These are phyloP conservation scores for Mycena pura DNA, from an alignment of 768 basidiomycete genomes.

Conservation along the genomic window DNA sequence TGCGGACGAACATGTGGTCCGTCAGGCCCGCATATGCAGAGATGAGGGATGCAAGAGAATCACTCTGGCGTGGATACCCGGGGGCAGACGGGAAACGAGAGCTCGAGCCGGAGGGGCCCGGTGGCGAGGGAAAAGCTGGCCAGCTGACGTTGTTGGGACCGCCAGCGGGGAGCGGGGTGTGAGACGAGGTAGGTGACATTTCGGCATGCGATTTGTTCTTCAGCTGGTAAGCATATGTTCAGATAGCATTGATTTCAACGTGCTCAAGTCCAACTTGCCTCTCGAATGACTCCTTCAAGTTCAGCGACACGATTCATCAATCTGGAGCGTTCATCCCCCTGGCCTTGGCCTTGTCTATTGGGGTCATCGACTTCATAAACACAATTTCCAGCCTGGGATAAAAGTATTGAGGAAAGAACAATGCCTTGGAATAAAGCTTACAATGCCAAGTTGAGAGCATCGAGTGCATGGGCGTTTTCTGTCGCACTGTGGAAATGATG, in stretches of 20 bases:
- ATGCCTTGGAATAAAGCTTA: neutral
- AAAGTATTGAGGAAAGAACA: neutral
- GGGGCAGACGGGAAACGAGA: neutral
- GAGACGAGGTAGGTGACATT: too few species aligned
- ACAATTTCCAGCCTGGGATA: conserved; percentile 15
- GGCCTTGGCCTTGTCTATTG: conserved; percentile 1
- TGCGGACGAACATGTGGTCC: conserved; percentile 19
- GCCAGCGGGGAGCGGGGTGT: too few species aligned
- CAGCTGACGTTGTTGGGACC: neutral
- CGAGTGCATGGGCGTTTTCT: conserved; percentile 18
- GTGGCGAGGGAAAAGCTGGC: neutral
- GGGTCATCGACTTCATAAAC: conserved; percentile 21
- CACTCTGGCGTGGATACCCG: neutral
- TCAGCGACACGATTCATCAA: conserved; percentile 21
- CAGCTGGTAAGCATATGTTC: neutral
- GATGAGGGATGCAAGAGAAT: conserved; percentile 14
- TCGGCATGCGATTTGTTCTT: conserved; percentile 14
- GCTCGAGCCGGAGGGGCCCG: neutral
- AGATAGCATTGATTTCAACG: neutral
- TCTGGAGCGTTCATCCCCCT: conserved; percentile 1
- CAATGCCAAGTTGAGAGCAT: conserved; percentile 21
- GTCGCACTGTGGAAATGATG: conserved; percentile 10
- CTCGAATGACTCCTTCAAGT: conserved; percentile 25
- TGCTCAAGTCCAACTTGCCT: neutral
- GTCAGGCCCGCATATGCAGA: conserved; percentile 19